These are phyloP conservation scores for Calonectria pseudoreteaudii DNA, from an alignment of 2,329 filamentous ascomycete genomes.

Conservation along the genomic window DNA sequence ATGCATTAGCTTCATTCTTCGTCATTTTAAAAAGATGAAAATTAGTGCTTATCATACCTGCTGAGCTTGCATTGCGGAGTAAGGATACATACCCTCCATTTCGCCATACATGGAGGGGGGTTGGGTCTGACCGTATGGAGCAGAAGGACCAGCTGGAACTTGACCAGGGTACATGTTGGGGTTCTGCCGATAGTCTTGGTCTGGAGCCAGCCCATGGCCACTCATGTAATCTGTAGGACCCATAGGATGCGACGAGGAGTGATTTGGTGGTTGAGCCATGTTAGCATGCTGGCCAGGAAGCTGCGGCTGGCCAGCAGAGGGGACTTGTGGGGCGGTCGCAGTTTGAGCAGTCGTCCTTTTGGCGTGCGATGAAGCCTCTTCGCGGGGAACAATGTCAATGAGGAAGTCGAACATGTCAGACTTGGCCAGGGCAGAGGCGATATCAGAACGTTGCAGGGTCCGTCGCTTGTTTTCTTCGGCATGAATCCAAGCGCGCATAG, in stretches of 20 bases:
- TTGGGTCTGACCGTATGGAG: conserved; percentile 81
- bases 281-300: conserved; percentile 64
- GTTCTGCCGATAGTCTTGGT: conserved; percentile 84
- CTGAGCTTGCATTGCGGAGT: conserved; percentile 83
- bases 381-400: conserved; percentile 97
- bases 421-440: conserved; percentile 94
- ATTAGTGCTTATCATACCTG: conserved; percentile 69
- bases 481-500: conserved; percentile 99
- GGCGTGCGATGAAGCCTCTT: conserved; percentile 88
- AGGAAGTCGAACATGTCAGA: conserved; percentile 99
- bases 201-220: conserved; percentile 72
- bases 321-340: conserved; percentile 53
- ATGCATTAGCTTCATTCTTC: conserved; percentile 24
- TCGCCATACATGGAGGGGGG: conserved; percentile 79
- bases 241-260: conserved; percentile 67
- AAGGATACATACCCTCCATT: conserved; percentile 87
- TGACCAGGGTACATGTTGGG: conserved; percentile 85
- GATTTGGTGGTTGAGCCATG: conserved; percentile 67
- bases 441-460: conserved; percentile 94
- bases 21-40: neutral
- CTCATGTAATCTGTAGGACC: conserved; percentile 72
- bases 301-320: conserved; percentile 62
- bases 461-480: conserved; percentile 98
- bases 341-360: conserved; percentile 76
- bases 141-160: conserved; percentile 78